A percentile compares a stretch with the other conserved stretches of the same genome.
phyloP scores from a whole-genome alignment of 1,284 basidiomycete species.

The Mycena citricolor region DNA sequence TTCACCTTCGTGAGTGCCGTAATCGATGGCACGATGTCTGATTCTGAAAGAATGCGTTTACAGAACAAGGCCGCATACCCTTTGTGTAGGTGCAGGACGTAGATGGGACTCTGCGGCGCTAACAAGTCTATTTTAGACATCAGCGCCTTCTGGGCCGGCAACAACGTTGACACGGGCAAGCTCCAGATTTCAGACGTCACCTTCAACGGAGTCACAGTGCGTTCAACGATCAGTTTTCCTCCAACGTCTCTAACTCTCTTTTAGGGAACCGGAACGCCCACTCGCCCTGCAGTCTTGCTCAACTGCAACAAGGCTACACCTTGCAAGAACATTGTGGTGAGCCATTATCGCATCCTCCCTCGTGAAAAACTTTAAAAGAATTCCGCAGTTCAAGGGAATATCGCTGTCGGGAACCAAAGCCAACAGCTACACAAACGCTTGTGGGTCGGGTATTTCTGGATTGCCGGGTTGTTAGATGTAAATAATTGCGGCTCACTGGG shows the following conservation, averaged over 20 bases:
- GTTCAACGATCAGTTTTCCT: background rate
- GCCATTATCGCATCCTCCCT: background rate
- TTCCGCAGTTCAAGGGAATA: constrained; percentile 15
- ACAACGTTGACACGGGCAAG: constrained; percentile 23
- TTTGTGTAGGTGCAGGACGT: too few species aligned
- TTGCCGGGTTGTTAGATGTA: constrained; percentile 17
- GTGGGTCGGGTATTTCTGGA: constrained; percentile 20
- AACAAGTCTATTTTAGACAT: too few species aligned
- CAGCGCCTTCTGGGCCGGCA: too few species aligned
- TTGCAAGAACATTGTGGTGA: constrained; percentile 21
- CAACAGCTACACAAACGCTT: constrained; percentile 22
- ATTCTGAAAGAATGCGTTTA: too few species aligned
- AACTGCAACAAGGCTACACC: constrained; percentile 25
- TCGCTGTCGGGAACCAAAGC: constrained; percentile 13
- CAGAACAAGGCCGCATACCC: too few species aligned
- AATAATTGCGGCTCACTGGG: background rate
- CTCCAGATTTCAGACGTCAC: constrained; percentile 22
- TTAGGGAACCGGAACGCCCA: constrained; percentile 24
- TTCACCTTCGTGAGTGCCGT: too few species aligned
- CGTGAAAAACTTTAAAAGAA: too few species aligned
- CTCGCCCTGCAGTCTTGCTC: constrained; percentile 23
- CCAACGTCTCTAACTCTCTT: background rate
- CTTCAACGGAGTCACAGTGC: constrained; percentile 17
- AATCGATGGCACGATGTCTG: too few species aligned
- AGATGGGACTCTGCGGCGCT: too few species aligned